Percentiles rank a stretch among this genome's conserved stretches.
Conservation (phyloP, 306 rosid genomes). For the Pachyrhizus erosus region DNA sequence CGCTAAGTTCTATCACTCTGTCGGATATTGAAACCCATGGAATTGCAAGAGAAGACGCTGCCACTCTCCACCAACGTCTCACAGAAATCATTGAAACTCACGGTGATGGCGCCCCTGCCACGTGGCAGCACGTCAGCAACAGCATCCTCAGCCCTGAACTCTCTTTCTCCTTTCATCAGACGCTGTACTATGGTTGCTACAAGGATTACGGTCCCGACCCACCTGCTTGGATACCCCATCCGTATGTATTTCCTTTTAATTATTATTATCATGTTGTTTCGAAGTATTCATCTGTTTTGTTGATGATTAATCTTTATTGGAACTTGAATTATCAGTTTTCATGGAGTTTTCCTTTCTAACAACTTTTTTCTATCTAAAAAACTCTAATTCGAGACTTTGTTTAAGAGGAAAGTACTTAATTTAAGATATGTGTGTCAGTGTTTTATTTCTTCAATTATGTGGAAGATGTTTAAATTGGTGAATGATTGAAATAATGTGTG, state of each 20-base stretch:
- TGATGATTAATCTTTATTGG: no score
- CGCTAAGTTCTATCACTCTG: slow-evolving; percentile 59
- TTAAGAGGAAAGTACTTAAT: no score
- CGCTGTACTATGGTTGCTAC: slow-evolving; percentile 78
- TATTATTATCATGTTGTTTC: no score
- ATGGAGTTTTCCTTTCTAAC: no score
- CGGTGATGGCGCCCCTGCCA: slow-evolving; percentile 64
- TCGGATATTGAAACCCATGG: slow-evolving; percentile 74
- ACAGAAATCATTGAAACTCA: slow-evolving; percentile 49
- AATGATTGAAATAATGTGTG: background rate
- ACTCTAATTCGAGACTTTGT: no score
- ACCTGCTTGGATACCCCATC: slow-evolving; percentile 89
- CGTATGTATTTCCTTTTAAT: slow-evolving; percentile 47
- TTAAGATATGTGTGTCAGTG: background rate
- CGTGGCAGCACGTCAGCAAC: slow-evolving; percentile 72
- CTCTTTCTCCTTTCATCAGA: slow-evolving; percentile 87
- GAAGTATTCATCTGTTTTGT: no score
- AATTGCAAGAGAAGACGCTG: slow-evolving; percentile 48
- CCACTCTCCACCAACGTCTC: slow-evolving; percentile 57
- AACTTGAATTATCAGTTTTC: no score
- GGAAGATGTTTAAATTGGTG: slow-evolving; percentile 1
- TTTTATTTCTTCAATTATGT: background rate
- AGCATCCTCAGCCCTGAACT: slow-evolving; percentile 69
- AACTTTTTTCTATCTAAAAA: no score
- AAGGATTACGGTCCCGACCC: slow-evolving; percentile 80